phyloP scores from a whole-genome alignment of 805 yeast species.

The Schizosaccharomyces japonicus region DNA sequence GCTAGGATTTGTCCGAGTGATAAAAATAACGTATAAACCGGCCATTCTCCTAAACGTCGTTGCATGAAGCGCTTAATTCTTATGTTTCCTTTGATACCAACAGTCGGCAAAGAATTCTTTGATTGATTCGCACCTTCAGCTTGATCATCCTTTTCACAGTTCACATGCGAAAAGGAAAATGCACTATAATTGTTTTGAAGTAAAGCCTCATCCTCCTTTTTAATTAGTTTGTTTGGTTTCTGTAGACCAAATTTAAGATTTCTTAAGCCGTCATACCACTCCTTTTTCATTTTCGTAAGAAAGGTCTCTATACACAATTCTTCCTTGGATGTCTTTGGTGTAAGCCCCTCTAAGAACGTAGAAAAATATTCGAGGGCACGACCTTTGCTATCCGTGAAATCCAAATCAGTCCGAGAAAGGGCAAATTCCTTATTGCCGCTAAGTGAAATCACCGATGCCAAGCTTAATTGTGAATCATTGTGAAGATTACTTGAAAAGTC shows the following conservation, averaged over 20 bases:
- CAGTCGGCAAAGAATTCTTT: too few relatives aligned
- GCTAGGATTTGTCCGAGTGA: constrained; percentile 3
- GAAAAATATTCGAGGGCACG: neutral
- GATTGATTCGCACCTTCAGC: too few relatives aligned
- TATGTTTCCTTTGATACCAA: too few relatives aligned
- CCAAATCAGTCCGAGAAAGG: neutral
- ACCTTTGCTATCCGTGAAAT: constrained; percentile 3
- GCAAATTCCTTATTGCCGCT: neutral
- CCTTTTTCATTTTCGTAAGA: neutral
- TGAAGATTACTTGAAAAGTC: too few relatives aligned
- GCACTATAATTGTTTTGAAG: too few relatives aligned
- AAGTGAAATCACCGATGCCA: neutral
- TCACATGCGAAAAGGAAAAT: too few relatives aligned
- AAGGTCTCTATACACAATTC: constrained; percentile 2
- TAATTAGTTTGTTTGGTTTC: neutral
- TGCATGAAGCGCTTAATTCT: too few relatives aligned
- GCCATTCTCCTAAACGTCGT: constrained; percentile 3
- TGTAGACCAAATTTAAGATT: neutral
- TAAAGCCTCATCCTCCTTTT: neutral
- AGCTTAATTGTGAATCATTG: constrained; percentile 1
- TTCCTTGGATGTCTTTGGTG: neutral
- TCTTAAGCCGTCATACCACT: constrained; percentile 1
- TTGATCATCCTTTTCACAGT: too few relatives aligned
- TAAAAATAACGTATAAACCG: neutral
- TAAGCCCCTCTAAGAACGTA: neutral